Evolutionary conservation across 2,329 filamentous ascomycete genomes (phyloP).

Genomic region (Phialophora verrucosa): DNA sequence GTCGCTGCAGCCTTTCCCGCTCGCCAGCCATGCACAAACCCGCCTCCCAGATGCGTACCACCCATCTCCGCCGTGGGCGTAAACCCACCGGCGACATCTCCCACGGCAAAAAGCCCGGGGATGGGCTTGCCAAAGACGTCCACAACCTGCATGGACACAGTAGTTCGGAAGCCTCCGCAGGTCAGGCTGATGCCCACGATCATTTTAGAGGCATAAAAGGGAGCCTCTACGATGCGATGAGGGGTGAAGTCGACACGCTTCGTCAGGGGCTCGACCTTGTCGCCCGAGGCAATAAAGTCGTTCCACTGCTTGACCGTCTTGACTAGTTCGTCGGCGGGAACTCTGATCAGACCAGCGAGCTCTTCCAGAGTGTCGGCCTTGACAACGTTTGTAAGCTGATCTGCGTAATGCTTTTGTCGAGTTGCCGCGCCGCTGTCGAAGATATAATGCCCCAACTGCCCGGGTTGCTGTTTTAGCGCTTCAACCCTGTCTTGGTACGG

Average conservation of each 20-base stretch:
- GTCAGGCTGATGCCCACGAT: constrained; percentile 15
- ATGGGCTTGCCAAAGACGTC: constrained; percentile 22
- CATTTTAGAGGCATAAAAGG: constrained; percentile 15
- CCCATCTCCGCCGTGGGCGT: constrained; percentile 20
- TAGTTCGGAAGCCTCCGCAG: constrained; percentile 18
- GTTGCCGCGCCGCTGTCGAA: constrained; percentile 10
- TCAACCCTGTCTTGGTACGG: constrained; percentile 20
- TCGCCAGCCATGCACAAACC: constrained; percentile 17
- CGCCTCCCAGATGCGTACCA: constrained; percentile 19
- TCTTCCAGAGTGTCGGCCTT: constrained; percentile 18
- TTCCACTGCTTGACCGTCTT: constrained; percentile 16
- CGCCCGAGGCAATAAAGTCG: constrained; percentile 15
- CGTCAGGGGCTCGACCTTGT: constrained; percentile 16
- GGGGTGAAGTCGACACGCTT: constrained; percentile 16
- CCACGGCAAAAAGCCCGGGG: constrained; percentile 21
- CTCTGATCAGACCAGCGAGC: constrained; percentile 9
- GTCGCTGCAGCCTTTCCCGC: constrained; percentile 13
- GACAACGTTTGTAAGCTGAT: constrained; percentile 7
- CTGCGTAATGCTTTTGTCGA: constrained; percentile 6
- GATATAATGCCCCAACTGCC: constrained; percentile 15
- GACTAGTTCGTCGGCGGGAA: constrained; percentile 4
- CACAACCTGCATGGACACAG: constrained; percentile 15
- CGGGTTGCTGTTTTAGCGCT: constrained; percentile 9
- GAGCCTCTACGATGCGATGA: constrained; percentile 4
- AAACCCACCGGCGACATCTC: constrained; percentile 19